phyloP scores from a whole-genome alignment of 768 basidiomycete genomes.

The Hypholoma sublateritium region DNA sequence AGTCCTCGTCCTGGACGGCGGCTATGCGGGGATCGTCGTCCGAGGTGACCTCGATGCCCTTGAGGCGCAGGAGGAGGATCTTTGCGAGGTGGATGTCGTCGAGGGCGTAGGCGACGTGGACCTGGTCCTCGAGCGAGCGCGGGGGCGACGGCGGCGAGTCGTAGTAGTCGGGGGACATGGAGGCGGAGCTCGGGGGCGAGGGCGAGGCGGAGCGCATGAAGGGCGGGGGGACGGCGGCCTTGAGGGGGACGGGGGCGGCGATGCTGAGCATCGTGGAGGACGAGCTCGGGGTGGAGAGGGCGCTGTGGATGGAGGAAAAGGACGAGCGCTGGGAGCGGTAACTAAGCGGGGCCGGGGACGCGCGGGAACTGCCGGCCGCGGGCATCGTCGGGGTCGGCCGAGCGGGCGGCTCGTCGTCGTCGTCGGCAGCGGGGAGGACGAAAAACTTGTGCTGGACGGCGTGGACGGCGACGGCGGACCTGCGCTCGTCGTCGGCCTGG shows the following conservation, averaged over 20 bases:
- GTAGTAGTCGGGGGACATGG: slow-evolving; percentile 40
- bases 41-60: slow-evolving; percentile 58
- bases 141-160: slow-evolving; percentile 43
- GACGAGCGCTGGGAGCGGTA: slow-evolving; percentile 7
- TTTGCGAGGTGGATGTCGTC: slow-evolving; percentile 70
- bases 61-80: slow-evolving; percentile 59
- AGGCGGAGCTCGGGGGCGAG: slow-evolving; percentile 27
- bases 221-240: slow-evolving; percentile 17
- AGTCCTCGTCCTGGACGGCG: slow-evolving; percentile 53
- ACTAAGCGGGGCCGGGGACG: neutral
- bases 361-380: neutral
- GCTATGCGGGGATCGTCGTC: slow-evolving; percentile 66
- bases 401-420: neutral
- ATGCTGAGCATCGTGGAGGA: slow-evolving; percentile 13
- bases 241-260: slow-evolving; percentile 23
- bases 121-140: slow-evolving; percentile 59
- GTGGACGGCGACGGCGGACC: neutral
- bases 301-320: slow-evolving; percentile 2
- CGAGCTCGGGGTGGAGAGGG: neutral
- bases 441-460: neutral
- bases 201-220: slow-evolving; percentile 26
- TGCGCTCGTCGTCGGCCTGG: slow-evolving; percentile 41
- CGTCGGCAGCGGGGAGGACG: neutral
- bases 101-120: slow-evolving; percentile 65
- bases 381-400: neutral